Conservation (phyloP, 768 basidiomycete genomes). For the Glaciozyma martinii region DNA sequence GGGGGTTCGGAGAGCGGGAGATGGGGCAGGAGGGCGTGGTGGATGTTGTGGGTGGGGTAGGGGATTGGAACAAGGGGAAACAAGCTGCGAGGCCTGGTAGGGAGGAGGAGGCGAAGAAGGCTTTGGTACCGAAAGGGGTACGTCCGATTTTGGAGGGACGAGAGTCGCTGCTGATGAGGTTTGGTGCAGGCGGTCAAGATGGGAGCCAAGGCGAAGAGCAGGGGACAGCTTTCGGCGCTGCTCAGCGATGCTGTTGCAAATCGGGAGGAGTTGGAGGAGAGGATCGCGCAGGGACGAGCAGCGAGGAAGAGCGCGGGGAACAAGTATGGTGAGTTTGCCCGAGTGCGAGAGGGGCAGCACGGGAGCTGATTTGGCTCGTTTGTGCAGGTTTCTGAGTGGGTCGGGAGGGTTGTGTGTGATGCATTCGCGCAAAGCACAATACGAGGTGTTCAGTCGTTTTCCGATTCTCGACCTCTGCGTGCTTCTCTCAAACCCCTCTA, state of each 20-base stretch:
- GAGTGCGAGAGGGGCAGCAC: no score
- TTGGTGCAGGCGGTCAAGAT: slow-evolving; percentile 6
- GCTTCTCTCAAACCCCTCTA: no score
- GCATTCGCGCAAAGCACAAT: no score
- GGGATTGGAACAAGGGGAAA: slow-evolving; percentile 17
- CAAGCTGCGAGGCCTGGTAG: slow-evolving; percentile 1
- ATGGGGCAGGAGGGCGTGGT: slow-evolving; percentile 10
- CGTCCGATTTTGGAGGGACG: background rate
- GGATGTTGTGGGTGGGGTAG: slow-evolving; percentile 19
- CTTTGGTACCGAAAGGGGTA: slow-evolving; percentile 14
- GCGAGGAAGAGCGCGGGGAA: slow-evolving; percentile 85
- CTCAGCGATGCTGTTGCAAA: slow-evolving; percentile 75
- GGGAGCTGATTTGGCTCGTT: no score
- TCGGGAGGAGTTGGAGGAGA: slow-evolving; percentile 70
- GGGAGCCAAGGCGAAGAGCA: slow-evolving; percentile 51
- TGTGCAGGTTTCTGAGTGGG: no score
- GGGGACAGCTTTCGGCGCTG: slow-evolving; percentile 71
- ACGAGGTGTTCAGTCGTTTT: no score
- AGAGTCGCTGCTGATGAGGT: background rate
- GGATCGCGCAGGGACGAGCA: slow-evolving; percentile 68
- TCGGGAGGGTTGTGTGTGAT: no score
- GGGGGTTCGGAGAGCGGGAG: slow-evolving; percentile 23
- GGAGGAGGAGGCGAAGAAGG: slow-evolving; percentile 18
- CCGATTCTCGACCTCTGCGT: no score
- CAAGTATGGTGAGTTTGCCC: slow-evolving; percentile 57